Base-by-base conservation (phyloP, 2,329 filamentous ascomycete genomes). In the Neoscytalidium dimidiatum region DNA sequence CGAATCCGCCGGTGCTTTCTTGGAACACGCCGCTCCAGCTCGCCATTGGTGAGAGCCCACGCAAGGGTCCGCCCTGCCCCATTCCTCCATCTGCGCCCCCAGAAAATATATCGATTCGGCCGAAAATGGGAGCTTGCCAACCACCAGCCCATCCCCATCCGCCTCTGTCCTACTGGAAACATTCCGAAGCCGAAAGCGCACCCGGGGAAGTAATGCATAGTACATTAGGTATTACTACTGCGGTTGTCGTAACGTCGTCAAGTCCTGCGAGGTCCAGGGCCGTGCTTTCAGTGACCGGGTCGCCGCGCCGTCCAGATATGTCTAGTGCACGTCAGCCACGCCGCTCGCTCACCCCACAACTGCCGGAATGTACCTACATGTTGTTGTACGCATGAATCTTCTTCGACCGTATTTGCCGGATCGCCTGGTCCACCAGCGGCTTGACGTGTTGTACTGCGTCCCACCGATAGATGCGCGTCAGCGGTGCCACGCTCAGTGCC, bases 331-430 rank as follows among this genome's bases (percentile, higher is more conserved):
- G 57, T 65, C 48, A 65, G 64, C 64, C 44, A 28, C 11, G 13
- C n/a, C 33, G 33, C 44, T 35, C 31, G 31, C 43, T 38, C 48
- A 52, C n/a, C 13, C 9, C 46, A 69, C 68, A 43, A 67, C 38
- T 35, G 52, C 41, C 21, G 69, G 70, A 64, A 72, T 69, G 41
- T 68, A 86, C 90, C 85, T 82, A 94, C 91, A 94, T 81, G 68
- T 86, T 88, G 77, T 92, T 92, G 79, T 92, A 96, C 46, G 86
- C 87, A 77, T 88, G 88, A 69, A 88, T 85, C 61, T 85, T 86
- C 70, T 88, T 86, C 71, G 86, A 86, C 74, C 87, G 88, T 17
- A 92, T 87, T 71, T 95, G 90, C 48, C 80, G 81, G 71, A 87
- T 87, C 28, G 91, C 91, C 26, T 85, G 83, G 3, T 82, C 78